Evolutionary conservation across 1,284 basidiomycete genomes (phyloP), one percentile per base, ranked within the genome.

Genomic region (Heterobasidion parviporum): DNA sequence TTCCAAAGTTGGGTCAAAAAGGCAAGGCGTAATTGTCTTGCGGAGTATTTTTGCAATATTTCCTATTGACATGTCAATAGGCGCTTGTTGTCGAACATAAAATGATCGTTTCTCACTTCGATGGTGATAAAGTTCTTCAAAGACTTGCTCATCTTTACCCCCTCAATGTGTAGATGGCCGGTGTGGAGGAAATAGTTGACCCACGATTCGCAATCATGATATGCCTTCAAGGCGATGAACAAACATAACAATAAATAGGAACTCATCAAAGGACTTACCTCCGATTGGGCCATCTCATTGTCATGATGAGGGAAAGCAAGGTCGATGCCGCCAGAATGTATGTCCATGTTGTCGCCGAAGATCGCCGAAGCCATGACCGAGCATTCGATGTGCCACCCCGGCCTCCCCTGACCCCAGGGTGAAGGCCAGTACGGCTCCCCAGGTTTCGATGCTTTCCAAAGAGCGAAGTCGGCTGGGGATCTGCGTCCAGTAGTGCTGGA

Each of bases 381-480:
- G 75, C 97, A 99, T 70, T 99, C 97, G 57, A 99, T 99, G 70
- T 99, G 97, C 97, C 97, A 99, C 9, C 97, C 97, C 1, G 97
- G 97, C 55, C 97, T 82, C n/a, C 97, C 97, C 43, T 79, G 77
- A 33, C 97, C 97, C 97, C 97, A 99, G 6, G 93, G 89, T 8
- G 94, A 98, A 0, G 87, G 83, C 97, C 97, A 99, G 2, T 87
- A 87, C 1, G 97, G 97, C 71, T 99, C 97, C n/a, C 97, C 97
- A 1, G 94, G 85, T 73, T 97, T 98, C 35, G 93, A 94, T 3
- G 92, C 85, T 73, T 99, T 99, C 97, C 97, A 99, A 12, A 99
- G 76, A 6, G 97, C 97, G 72, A 99, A 99, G 74, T 99, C 96
- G 10, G 89, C 81, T 7, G 81, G 72, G 36, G 86, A 83, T 51